Evolutionary conservation across 129 eudicot genomes (phyloP), one percentile per base, ranked within the genome.

Genomic region (Flaveria trinervia): DNA sequence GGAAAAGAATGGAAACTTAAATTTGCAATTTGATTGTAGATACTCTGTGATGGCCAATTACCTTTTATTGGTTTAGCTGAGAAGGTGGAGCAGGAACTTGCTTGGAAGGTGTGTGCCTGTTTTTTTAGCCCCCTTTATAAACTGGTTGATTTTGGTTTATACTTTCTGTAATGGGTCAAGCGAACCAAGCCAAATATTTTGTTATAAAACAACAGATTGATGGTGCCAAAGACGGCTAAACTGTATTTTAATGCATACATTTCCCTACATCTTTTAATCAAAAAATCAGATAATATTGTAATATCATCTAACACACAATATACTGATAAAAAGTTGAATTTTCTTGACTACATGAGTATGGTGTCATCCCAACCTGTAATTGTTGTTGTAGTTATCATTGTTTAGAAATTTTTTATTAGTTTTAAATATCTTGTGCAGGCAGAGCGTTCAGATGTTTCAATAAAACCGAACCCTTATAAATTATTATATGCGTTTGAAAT

Each of bases 21-120:
- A 59, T 73, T 71, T 60, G 9, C 17, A 30, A 75, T 11, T 66
- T 18, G 30, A 36, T 72, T 83, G 76, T 74, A 95, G 99, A 85
- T 89, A 70, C 97, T 95, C 82, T 95, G 97, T 83, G 79, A 86
- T 86, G 96, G 97, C 61, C 89, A 92, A 72, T 77, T 95, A 48
- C 99, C 99, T 49, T 88, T 95, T 74, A 88, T 87, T 88, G 99
- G 96, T 77, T 77, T 95, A 51, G 81, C 71, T 60, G 99, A 95
- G 72, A 95, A 89, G 79, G 96, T 87, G 43, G 99, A 95, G 85
- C 90, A 83, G 84, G 99, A 95, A 84, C 92, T 95, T 86, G 89
- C 85, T 36, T 89, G 97, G 97, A 95, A 95, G 99, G 99, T 92
- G 43, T 68, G 88, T 82, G 44, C 4, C 16, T 39, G 22, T 62